Conservation (phyloP, 176 grass and related monocot genomes). For the Poa annua region DNA sequence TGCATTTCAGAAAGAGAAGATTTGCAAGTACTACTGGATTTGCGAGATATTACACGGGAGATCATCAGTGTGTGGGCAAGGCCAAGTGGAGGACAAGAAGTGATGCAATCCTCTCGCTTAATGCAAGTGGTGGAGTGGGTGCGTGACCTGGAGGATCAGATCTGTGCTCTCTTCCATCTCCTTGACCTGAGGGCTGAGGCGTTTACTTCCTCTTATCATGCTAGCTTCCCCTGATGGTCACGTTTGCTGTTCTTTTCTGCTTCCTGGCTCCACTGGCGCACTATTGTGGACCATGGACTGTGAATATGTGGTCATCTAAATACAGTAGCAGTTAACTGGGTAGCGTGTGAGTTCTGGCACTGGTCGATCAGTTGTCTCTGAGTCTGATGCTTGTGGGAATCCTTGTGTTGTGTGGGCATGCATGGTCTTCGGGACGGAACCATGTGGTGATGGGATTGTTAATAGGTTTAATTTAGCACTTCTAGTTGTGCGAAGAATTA, state of each 20-base stretch:
- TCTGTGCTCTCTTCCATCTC: neutral
- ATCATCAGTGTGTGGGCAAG: conserved; percentile 5
- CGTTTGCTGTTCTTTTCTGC: neutral
- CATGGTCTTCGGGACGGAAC: neutral
- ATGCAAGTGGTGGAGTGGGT: neutral
- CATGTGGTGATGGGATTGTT: too few relatives aligned
- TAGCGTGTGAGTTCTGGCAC: neutral
- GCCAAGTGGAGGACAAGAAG: neutral
- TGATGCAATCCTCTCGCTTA: neutral
- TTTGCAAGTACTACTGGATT: conserved; percentile 23
- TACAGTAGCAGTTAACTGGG: neutral
- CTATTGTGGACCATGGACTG: neutral
- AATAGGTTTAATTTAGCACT: neutral
- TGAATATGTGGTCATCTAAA: neutral
- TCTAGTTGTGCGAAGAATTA: neutral
- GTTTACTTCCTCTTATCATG: neutral
- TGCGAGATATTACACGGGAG: neutral
- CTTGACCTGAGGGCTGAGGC: neutral
- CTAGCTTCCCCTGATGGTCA: neutral
- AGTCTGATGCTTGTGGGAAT: conserved; percentile 1
- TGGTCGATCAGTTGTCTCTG: neutral
- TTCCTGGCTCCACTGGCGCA: neutral
- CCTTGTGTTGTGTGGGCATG: neutral
- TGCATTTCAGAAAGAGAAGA: conserved; percentile 10
- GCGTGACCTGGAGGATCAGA: neutral